phyloP scores from a whole-genome alignment of 139 green algal species.

The Axilococcus clingmanii region DNA sequence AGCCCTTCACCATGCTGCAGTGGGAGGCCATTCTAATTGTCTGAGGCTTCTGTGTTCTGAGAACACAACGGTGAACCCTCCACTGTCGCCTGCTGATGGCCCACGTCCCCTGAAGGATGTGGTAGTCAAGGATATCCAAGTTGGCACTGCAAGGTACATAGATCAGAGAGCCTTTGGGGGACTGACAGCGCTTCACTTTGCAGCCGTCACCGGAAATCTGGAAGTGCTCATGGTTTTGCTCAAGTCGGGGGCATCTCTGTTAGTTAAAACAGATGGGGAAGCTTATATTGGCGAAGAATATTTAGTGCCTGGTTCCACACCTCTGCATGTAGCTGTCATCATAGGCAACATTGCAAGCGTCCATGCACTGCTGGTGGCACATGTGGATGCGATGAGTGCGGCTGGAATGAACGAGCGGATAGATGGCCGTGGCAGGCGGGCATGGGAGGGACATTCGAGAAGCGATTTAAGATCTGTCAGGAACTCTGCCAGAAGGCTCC shows the following conservation, averaged over 20 bases:
- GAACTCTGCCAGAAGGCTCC: conserved; percentile 36
- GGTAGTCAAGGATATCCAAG: conserved; percentile 27
- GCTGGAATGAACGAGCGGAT: conserved; percentile 10
- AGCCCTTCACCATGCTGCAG: conserved; percentile 38
- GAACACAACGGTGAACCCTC: conserved; percentile 5
- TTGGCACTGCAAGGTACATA: conserved; percentile 26
- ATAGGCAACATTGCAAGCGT: conserved; percentile 26
- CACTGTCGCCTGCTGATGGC: too few species aligned
- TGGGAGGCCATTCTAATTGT: conserved; percentile 13
- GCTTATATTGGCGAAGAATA: conserved; percentile 27
- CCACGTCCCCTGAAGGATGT: conserved; percentile 27
- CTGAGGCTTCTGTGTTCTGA: conserved; percentile 29
- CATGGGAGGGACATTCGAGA: conserved; percentile 41
- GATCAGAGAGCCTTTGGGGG: conserved; percentile 40
- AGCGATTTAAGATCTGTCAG: conserved; percentile 41
- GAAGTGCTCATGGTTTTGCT: conserved; percentile 32
- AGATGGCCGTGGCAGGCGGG: conserved; percentile 23
- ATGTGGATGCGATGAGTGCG: conserved; percentile 25
- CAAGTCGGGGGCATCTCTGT: conserved; percentile 33
- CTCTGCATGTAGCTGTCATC: conserved; percentile 40
- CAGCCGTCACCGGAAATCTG: conserved; percentile 31
- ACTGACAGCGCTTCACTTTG: conserved; percentile 44
- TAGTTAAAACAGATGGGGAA: conserved; percentile 36
- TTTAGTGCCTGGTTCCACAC: conserved; percentile 34
- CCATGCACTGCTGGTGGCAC: conserved; percentile 40